Percentiles rank a stretch among this genome's conserved stretches.
These are phyloP conservation scores for Discostella pseudostelligera DNA, from an alignment of 108 stramenopile species.

Conservation along the genomic window DNA sequence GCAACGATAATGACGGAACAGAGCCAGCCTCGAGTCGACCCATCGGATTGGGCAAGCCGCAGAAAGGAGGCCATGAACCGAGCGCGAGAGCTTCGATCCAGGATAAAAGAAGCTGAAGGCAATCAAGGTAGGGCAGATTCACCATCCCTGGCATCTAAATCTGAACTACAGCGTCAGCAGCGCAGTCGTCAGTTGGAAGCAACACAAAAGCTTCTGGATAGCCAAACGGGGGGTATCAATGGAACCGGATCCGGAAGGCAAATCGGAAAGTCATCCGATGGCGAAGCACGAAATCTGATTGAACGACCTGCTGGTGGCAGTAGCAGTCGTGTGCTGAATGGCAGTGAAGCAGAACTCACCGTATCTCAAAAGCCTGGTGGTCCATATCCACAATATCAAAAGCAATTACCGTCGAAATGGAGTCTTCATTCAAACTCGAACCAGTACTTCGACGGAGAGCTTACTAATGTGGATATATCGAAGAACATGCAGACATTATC, in stretches of 20 bases:
- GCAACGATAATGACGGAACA: slow-evolving; percentile 17
- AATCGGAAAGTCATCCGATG: not conserved
- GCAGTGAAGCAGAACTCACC: slow-evolving; percentile 4
- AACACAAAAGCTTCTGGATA: slow-evolving; percentile 41
- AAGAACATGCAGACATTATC: not conserved
- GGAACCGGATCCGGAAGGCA: slow-evolving; percentile 1
- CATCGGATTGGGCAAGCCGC: slow-evolving; percentile 45
- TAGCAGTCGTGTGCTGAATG: not conserved
- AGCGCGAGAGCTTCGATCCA: slow-evolving; percentile 37
- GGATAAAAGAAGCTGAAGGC: slow-evolving; percentile 20
- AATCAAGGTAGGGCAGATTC: slow-evolving; percentile 2
- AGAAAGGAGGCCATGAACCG: slow-evolving; percentile 41
- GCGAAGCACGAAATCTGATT: not conserved
- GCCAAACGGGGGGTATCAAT: slow-evolving; percentile 11
- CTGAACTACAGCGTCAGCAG: slow-evolving; percentile 36
- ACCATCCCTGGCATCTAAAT: slow-evolving; percentile 5
- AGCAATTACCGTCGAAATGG: not conserved
- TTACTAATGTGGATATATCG: not conserved
- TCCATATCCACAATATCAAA: slow-evolving; percentile 15
- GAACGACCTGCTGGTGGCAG: slow-evolving; percentile 1
- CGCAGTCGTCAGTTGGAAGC: slow-evolving; percentile 39
- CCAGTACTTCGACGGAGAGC: not conserved
- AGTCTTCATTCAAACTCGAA: slow-evolving; percentile 2
- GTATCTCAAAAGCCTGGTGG: slow-evolving; percentile 29
- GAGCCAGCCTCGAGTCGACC: slow-evolving; percentile 23